These are phyloP conservation scores for Fusarium musae DNA, from an alignment of 2,329 filamentous ascomycete genomes.

Conservation along the genomic window DNA sequence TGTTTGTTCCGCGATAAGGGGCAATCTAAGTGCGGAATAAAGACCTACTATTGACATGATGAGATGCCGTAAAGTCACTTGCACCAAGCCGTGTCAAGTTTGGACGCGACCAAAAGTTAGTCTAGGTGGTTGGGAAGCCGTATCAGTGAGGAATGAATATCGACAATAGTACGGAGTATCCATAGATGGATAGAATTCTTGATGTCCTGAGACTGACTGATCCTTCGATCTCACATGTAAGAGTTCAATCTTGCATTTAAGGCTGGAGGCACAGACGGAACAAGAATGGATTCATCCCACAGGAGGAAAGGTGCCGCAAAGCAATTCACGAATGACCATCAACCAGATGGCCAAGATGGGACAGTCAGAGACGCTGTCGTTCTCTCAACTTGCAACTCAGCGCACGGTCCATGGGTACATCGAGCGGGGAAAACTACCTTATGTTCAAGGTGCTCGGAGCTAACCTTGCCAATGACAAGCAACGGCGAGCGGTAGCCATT, in stretches of 20 bases:
- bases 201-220: not conserved
- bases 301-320: constrained; percentile 42
- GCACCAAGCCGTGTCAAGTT: constrained; percentile 18
- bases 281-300: constrained; percentile 43
- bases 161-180: not conserved
- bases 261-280: constrained; percentile 43
- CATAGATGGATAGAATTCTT: not conserved
- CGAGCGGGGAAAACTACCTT: constrained; percentile 37
- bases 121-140: constrained; percentile 12
- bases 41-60: constrained; percentile 41
- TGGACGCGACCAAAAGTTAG: constrained; percentile 27
- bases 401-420: constrained; percentile 36
- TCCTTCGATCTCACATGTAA: constrained; percentile 34
- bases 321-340: constrained; percentile 42
- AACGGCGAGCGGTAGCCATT: constrained; percentile 19
- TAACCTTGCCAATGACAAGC: constrained; percentile 28
- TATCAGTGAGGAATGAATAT: not conserved
- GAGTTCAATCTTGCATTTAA: constrained; percentile 44
- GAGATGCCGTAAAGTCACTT: constrained; percentile 39
- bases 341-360: constrained; percentile 44
- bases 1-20: constrained; percentile 44
- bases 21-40: constrained; percentile 38
- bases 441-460: constrained; percentile 19
- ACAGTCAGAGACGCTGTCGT: constrained; percentile 31
- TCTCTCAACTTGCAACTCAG: constrained; percentile 25